Base-by-base conservation (phyloP, 768 basidiomycete species). In the Leccinellum luteum region DNA sequence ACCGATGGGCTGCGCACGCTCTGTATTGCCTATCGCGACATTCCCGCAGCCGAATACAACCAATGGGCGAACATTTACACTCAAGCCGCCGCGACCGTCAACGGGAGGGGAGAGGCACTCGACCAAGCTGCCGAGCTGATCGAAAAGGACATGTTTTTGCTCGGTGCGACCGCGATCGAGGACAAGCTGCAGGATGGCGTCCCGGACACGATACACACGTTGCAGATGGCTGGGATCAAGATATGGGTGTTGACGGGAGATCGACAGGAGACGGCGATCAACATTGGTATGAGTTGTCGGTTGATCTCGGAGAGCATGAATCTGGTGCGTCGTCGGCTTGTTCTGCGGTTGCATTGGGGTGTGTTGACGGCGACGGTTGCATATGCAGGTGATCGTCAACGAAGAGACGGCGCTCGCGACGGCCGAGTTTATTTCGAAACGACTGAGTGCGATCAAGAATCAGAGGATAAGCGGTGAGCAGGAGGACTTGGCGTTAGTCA, bases 221-320 rank as follows among this genome's bases (percentile, higher is more conserved):
- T 99, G 48, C 97, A 99, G 66, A 92, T 92, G 83, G 97, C 97
- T 35, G 97, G 97, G 3, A 97, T 99, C 75, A 99, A 98, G 87
- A 87, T 99, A 17, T 99, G 97, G 97, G 95, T 99, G 8, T 76
- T 99, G 51, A 99, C 97, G 2, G 97, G 97, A 1, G 97, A 99
- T 72, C 79, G 97, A 62, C 97, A 99, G 76, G 97, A 99, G 74
- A 99, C 97, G 1, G 97, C 97, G 15, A 98, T 99, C 74, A 99
- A 99, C 67, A 98, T 99, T 61, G 97, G 97, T 52, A 87, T 98
- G 82, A 96, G 94, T 2, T 98, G 97, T 76, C 84, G 94, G 60
- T 74, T 99, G 66, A 98, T 99, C 51, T 93, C 94, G 6, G 97
- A 99, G 75, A 94, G 92, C 9, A 99, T 98, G 97, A 98, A 98